A percentile compares a stretch with the other conserved stretches of the same genome.
These are phyloP conservation scores for Ailanthus altissimus DNA, from an alignment of 345 rosid genomes.

Conservation along the genomic window DNA sequence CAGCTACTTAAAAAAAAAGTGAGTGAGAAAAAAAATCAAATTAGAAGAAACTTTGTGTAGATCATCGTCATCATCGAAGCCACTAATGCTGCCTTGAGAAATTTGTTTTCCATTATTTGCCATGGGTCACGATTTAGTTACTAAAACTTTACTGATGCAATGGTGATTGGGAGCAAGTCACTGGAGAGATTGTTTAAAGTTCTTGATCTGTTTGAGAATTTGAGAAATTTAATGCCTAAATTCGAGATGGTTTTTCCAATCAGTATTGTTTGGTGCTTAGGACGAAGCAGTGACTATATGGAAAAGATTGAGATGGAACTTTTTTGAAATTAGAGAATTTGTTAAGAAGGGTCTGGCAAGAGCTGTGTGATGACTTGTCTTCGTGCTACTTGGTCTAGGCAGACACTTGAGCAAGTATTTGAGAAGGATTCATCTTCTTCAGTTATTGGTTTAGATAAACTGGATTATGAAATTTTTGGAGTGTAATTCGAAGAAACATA, in stretches of 20 bases:
- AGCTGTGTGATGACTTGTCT: slow-evolving; percentile 81
- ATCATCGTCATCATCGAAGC: too few species aligned
- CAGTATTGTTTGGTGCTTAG: slow-evolving; percentile 71
- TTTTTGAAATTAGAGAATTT: slow-evolving; percentile 94
- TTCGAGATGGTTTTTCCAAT: slow-evolving; percentile 65
- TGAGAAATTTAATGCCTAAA: too few species aligned
- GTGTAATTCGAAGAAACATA: slow-evolving; percentile 82
- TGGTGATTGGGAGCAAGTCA: slow-evolving; percentile 72
- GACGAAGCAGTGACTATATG: slow-evolving; percentile 72
- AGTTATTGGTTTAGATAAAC: slow-evolving; percentile 63
- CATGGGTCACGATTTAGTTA: slow-evolving; percentile 76
- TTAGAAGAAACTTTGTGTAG: too few species aligned
- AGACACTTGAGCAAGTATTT: slow-evolving; percentile 74
- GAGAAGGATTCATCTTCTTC: slow-evolving; percentile 64
- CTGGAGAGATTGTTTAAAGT: slow-evolving; percentile 90
- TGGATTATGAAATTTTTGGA: slow-evolving; percentile 95
- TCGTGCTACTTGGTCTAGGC: slow-evolving; percentile 76
- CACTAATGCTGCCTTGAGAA: too few species aligned
- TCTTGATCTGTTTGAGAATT: slow-evolving; percentile 81
- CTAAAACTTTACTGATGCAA: slow-evolving; percentile 71
- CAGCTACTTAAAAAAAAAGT: too few species aligned
- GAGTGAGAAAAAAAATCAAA: too few species aligned
- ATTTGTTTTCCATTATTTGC: too few species aligned
- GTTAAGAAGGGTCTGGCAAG: slow-evolving; percentile 82
- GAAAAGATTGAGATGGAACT: slow-evolving; percentile 82